Evolutionary conservation across 1,284 basidiomycete genomes (phyloP).

Genomic region (Ustilago sp.): DNA sequence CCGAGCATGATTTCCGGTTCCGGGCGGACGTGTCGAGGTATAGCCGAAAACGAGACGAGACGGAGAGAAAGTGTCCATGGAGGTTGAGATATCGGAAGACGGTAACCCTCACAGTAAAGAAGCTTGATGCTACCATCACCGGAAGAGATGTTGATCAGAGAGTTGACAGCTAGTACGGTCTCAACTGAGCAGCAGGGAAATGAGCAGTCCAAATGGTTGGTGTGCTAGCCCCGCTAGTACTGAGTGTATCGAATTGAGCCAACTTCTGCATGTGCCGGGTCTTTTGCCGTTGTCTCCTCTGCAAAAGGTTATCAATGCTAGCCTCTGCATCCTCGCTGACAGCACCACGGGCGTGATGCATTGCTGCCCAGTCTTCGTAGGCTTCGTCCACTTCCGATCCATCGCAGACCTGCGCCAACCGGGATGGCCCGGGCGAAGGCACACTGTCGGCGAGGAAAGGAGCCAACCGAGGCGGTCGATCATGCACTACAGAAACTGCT

Average conservation of each 20-base stretch:
- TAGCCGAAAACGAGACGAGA: neutral
- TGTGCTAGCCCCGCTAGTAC: conserved; percentile 30
- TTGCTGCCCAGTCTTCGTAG: conserved; percentile 50
- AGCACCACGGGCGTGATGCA: conserved; percentile 44
- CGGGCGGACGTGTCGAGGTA: conserved; percentile 3
- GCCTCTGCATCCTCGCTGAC: conserved; percentile 39
- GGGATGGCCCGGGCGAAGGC: neutral
- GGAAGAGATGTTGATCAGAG: neutral
- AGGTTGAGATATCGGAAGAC: conserved; percentile 3
- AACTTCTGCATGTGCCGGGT: conserved; percentile 21
- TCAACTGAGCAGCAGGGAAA: conserved; percentile 49
- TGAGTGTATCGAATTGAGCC: conserved; percentile 25
- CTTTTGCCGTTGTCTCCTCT: conserved; percentile 28
- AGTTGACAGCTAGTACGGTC: conserved; percentile 35
- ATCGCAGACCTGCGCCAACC: neutral
- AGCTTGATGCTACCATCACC: neutral
- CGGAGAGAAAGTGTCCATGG: neutral
- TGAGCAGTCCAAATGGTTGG: conserved; percentile 44
- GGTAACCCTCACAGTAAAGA: neutral
- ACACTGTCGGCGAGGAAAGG: conserved; percentile 26
- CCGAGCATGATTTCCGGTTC: conserved; percentile 6
- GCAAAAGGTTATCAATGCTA: conserved; percentile 32
- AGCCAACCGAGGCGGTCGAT: conserved; percentile 36
- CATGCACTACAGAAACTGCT: conserved; percentile 38
- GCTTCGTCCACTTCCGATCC: conserved; percentile 32